phyloP scores from a whole-genome alignment of 1,284 basidiomycete species.

The Exsudoporus floridanus region DNA sequence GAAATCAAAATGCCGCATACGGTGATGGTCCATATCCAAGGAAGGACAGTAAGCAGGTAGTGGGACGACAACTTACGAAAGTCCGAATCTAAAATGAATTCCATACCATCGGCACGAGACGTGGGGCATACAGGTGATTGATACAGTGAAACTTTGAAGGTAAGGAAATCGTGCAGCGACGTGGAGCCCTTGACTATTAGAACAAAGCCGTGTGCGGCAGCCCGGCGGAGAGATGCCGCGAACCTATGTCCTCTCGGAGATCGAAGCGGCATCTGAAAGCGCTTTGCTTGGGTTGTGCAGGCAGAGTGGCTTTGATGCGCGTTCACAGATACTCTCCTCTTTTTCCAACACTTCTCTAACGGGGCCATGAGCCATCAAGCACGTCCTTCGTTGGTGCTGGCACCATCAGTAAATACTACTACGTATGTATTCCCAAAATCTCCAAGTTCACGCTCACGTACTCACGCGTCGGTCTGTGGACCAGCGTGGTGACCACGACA shows the following conservation, averaged over 20 bases:
- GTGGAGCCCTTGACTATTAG: background rate
- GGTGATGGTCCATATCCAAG: background rate
- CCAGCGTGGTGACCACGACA: constrained; percentile 80
- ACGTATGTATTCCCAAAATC: constrained; percentile 48
- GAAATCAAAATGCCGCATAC: constrained; percentile 4
- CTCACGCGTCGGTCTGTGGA: constrained; percentile 31
- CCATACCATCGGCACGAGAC: background rate
- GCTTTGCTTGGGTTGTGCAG: constrained; percentile 33
- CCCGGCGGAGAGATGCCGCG: constrained; percentile 19
- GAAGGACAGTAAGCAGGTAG: background rate
- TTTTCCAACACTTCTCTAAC: constrained; percentile 23
- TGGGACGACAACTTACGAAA: background rate
- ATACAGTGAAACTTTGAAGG: background rate
- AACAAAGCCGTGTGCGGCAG: constrained; percentile 14
- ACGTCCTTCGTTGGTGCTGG: constrained; percentile 63
- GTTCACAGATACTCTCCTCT: constrained; percentile 26
- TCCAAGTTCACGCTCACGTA: constrained; percentile 7
- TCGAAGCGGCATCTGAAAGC: constrained; percentile 30
- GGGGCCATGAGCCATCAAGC: constrained; percentile 52
- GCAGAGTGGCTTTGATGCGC: constrained; percentile 38
- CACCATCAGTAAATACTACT: constrained; percentile 76
- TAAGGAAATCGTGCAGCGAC: background rate
- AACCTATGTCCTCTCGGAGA: constrained; percentile 18
- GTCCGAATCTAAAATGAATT: constrained; percentile 1
- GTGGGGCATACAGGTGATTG: background rate